phyloP scores from a whole-genome alignment of 345 rosid genomes.

The Melaleuca alternifolia region DNA sequence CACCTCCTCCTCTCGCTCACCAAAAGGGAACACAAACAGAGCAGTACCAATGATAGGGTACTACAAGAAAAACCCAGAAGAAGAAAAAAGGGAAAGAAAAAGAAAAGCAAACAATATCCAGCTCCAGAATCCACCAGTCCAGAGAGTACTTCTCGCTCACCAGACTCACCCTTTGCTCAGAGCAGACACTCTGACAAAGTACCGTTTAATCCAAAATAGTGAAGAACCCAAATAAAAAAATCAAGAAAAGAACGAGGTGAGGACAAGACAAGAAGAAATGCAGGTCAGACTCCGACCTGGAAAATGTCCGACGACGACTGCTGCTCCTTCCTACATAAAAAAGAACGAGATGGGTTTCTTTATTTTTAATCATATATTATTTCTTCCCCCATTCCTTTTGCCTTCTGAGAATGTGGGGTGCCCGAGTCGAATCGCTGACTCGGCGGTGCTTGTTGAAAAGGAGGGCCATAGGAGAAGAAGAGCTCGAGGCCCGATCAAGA shows the following conservation, averaged over 20 bases:
- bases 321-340: not conserved
- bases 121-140: not conserved
- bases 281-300: not conserved
- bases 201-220: not conserved
- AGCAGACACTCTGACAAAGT: not conserved
- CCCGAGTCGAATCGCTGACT: not conserved
- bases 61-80: not conserved
- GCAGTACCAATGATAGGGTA: not conserved
- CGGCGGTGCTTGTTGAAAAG: not conserved
- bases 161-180: not conserved
- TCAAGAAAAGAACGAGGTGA: not conserved
- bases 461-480: not conserved
- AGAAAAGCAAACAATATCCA: not conserved
- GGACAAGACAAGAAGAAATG: not conserved
- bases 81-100: not conserved
- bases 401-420: not conserved
- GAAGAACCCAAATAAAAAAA: not conserved
- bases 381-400: not conserved
- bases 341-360: not conserved
- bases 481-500: not conserved
- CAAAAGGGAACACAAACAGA: not conserved
- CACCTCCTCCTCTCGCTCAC: not conserved
- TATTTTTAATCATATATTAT: not conserved
- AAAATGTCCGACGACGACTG: not conserved
- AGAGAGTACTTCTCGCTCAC: not conserved